Conservation (phyloP, 225 moss, liverwort and hornwort genomes). For the Lunularia cruciata region DNA sequence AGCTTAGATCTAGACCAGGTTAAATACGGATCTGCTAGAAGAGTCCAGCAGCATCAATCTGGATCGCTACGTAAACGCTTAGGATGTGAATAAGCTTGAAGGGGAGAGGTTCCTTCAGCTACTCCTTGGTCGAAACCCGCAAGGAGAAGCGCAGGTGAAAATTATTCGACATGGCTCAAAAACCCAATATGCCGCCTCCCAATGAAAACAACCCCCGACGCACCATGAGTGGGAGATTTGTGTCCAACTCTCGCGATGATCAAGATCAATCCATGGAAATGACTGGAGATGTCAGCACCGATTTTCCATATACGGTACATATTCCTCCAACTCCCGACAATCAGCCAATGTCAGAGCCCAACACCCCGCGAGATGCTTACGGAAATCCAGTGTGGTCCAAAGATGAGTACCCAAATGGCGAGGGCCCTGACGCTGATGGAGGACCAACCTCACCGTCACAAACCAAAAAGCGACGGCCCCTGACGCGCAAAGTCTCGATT, state of each 20-base stretch:
- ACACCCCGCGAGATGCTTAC: slow-evolving; percentile 22
- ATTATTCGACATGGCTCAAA: slow-evolving; percentile 8
- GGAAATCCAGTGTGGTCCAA: slow-evolving; percentile 24
- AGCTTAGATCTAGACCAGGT: background rate
- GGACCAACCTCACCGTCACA: background rate
- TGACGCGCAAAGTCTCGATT: slow-evolving; percentile 26
- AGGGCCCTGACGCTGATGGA: background rate
- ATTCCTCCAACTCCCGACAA: slow-evolving; percentile 26
- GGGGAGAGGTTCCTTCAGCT: background rate
- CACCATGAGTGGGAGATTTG: slow-evolving; percentile 27
- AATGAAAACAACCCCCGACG: slow-evolving; percentile 11
- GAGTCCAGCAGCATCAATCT: too few relatives aligned
- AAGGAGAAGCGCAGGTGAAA: background rate
- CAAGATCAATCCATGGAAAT: slow-evolving; percentile 20
- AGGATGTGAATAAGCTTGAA: background rate
- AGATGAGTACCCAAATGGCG: slow-evolving; percentile 10
- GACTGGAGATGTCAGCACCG: slow-evolving; percentile 3
- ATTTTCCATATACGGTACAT: slow-evolving; percentile 21
- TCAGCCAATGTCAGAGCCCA: slow-evolving; percentile 22
- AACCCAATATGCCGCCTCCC: slow-evolving; percentile 4
- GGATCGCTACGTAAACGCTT: background rate
- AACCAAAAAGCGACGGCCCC: slow-evolving; percentile 16
- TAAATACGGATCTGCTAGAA: background rate
- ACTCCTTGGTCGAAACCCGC: background rate
- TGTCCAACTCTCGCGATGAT: slow-evolving; percentile 20